Conservation (phyloP, 2,329 filamentous ascomycete genomes). For the Atkinsonella hypoxylon region DNA sequence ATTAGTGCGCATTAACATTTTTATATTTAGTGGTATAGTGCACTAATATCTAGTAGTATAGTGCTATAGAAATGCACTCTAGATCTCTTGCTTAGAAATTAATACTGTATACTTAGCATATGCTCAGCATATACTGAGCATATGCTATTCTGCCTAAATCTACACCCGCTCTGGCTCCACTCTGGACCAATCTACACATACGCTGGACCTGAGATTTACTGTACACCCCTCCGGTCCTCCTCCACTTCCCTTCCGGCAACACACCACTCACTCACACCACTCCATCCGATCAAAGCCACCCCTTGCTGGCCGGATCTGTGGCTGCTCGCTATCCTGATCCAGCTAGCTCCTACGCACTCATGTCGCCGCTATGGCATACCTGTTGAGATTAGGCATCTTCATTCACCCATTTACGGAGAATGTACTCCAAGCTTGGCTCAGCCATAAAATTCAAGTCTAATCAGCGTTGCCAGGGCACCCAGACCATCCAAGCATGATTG, state of each 20-base stretch:
- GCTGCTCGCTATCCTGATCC: neutral
- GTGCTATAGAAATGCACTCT: too few species aligned
- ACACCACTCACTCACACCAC: neutral
- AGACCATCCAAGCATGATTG: neutral
- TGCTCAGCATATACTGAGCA: too few species aligned
- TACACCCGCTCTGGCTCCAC: too few species aligned
- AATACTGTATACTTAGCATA: too few species aligned
- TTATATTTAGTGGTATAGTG: too few species aligned
- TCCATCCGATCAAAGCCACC: neutral
- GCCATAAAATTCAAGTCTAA: neutral
- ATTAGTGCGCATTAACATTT: too few species aligned
- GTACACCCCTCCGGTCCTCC: neutral
- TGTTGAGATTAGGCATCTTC: neutral
- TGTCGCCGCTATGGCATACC: neutral
- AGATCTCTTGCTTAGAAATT: too few species aligned
- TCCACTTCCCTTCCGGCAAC: neutral
- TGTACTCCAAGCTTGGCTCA: neutral
- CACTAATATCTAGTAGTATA: too few species aligned
- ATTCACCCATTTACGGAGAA: neutral
- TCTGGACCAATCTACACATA: too few species aligned
- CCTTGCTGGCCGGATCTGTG: neutral
- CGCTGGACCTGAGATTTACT: too few species aligned
- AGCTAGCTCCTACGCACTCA: neutral
- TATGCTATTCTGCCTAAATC: too few species aligned
- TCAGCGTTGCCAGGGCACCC: neutral